Evolutionary conservation across 768 basidiomycete species (phyloP).

Genomic region (Pleurotus giganteus): DNA sequence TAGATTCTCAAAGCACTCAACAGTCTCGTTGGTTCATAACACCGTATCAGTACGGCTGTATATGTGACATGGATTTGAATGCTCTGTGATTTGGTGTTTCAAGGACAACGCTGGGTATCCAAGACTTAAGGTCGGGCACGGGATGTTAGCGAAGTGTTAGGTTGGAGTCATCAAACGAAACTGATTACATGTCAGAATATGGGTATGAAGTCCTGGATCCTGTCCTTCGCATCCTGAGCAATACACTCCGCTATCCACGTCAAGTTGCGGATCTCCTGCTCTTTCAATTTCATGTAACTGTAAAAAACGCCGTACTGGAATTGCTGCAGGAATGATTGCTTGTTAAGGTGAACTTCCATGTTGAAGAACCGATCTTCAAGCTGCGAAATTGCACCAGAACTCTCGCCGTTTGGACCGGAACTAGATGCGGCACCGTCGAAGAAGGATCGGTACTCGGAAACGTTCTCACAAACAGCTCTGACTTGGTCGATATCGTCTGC

Average conservation of each 20-base stretch:
- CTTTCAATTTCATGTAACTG: constrained; percentile 88
- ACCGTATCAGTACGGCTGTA: neutral
- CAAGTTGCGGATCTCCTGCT: constrained; percentile 85
- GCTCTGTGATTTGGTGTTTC: too few species aligned
- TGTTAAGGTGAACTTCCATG: constrained; percentile 92
- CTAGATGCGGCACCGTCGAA: constrained; percentile 58
- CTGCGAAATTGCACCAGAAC: constrained; percentile 52
- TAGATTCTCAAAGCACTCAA: neutral
- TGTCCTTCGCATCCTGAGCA: constrained; percentile 92
- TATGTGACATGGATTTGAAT: neutral
- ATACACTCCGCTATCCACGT: constrained; percentile 99
- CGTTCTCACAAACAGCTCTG: constrained; percentile 78
- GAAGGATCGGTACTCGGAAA: constrained; percentile 89
- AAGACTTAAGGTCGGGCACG: neutral
- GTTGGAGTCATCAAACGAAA: neutral
- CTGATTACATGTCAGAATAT: constrained; percentile 62
- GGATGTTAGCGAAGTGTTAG: neutral
- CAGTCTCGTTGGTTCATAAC: constrained; percentile 2
- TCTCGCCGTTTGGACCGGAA: constrained; percentile 33
- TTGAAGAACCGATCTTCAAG: constrained; percentile 95
- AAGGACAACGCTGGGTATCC: too few species aligned
- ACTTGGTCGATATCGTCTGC: constrained; percentile 97
- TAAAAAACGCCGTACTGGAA: constrained; percentile 95
- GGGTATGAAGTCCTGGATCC: constrained; percentile 94
- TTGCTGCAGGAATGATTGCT: constrained; percentile 91